Conservation (phyloP, 805 yeast genomes). For the Lipomyces orientalis region DNA sequence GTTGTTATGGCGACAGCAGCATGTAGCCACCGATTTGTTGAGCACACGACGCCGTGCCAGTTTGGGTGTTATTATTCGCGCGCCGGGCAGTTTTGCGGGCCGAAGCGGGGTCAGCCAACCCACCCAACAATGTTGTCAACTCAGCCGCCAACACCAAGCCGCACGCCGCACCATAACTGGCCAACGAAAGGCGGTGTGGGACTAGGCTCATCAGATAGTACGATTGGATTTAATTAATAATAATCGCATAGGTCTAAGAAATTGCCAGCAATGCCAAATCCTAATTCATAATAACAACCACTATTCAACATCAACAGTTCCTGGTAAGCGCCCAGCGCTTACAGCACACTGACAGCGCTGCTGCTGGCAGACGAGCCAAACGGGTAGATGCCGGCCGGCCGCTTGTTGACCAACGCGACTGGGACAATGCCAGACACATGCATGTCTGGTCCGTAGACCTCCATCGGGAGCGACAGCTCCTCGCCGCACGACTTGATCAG, state of each 20-base stretch:
- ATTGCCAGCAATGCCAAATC: constrained; percentile 3
- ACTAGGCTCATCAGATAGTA: no score
- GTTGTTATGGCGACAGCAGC: no score
- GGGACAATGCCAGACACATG: constrained; percentile 56
- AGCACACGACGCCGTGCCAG: not conserved
- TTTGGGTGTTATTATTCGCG: not conserved
- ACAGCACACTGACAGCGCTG: constrained; percentile 19
- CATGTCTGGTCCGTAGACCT: constrained; percentile 58
- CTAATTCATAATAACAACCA: not conserved
- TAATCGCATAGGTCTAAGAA: not conserved
- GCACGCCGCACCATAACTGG: not conserved
- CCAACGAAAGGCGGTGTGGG: not conserved
- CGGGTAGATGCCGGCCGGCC: constrained; percentile 49
- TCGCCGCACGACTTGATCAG: constrained; percentile 53
- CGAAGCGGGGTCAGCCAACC: not conserved
- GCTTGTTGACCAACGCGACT: constrained; percentile 50
- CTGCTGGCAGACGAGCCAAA: constrained; percentile 44
- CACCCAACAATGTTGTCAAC: not conserved
- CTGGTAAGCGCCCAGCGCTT: constrained; percentile 1
- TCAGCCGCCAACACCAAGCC: not conserved
- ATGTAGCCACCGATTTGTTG: not conserved
- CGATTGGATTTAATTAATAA: not conserved
- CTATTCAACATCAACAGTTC: not conserved
- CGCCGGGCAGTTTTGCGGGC: no score
- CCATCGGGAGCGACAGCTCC: constrained; percentile 54